phyloP scores from a whole-genome alignment of 2,329 filamentous ascomycete species.

The Huntiella savannae region DNA sequence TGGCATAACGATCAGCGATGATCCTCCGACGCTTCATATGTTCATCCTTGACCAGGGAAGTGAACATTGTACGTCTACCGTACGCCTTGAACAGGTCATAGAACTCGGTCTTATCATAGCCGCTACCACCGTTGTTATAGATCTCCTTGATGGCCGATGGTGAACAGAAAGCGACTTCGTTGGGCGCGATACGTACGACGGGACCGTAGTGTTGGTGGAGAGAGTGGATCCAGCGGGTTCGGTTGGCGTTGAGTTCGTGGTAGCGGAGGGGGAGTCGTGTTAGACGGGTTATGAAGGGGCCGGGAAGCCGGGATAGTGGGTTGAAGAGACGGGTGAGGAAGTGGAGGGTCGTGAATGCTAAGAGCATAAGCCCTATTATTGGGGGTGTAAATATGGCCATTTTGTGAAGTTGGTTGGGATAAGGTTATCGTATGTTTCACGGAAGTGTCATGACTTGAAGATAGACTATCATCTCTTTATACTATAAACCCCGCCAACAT shows the following conservation, averaged over 20 bases:
- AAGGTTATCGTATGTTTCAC: too few species aligned
- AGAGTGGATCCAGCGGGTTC: constrained; percentile 36
- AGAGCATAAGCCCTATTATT: constrained; percentile 14
- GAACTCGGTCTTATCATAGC: constrained; percentile 46
- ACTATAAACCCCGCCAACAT: background rate
- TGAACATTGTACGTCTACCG: constrained; percentile 41
- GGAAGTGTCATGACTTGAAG: background rate
- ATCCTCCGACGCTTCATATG: constrained; percentile 44
- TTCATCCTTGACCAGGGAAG: constrained; percentile 36
- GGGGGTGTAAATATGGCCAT: constrained; percentile 16
- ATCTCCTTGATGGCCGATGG: constrained; percentile 39
- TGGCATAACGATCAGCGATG: constrained; percentile 48
- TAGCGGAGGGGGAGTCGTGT: constrained; percentile 33
- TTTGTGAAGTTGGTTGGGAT: background rate
- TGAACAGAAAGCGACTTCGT: constrained; percentile 40
- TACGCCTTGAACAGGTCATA: constrained; percentile 42
- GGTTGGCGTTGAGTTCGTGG: constrained; percentile 33
- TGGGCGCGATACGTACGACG: constrained; percentile 36
- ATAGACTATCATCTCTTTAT: background rate
- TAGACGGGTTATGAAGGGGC: constrained; percentile 28
- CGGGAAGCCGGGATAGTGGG: constrained; percentile 25
- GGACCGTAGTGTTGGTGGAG: constrained; percentile 39
- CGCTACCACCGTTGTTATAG: constrained; percentile 41
- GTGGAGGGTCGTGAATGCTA: constrained; percentile 15
- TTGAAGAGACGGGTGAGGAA: constrained; percentile 17